Evolutionary conservation across 345 rosid species (phyloP), one percentile per base, ranked within the genome.

Genomic region (Citrus australasica): DNA sequence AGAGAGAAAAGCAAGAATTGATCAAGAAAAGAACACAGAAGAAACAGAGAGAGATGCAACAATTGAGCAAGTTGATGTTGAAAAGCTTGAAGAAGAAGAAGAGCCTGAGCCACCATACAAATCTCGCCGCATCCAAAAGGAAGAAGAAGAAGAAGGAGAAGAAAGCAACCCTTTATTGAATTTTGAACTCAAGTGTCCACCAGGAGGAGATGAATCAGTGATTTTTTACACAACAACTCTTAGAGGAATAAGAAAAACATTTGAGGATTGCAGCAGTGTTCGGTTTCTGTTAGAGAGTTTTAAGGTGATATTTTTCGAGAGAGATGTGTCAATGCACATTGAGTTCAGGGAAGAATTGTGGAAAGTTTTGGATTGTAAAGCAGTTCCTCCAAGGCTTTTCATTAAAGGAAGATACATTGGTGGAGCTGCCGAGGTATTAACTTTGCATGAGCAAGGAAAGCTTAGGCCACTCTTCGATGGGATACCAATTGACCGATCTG

Each of bases 221-320:
- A 80, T 94, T 21, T 83, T 96, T 75, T 94, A 94, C 89, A 88
- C 97, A 21, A 94, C 98, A 62, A 87, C 89, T 63, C 86, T 96
- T 0, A 82, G 92, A 59, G 93, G 97, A 69, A 92, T 96, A 78
- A 83, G 97, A 46, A 96, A 94, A 79, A 96, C 99, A 4, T 96
- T 96, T 51, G 95, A 96, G 71, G 97, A 92, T 40, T 96, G 99
- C 19, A 87, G 81, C 40, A 83, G 82, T 28, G 82, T 94, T 53
- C 87, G 93, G 9, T 96, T 91, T 67, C 83, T 96, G 1, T 82
- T 94, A 14, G 90, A 90, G 77, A 94, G 89, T 74, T 96, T 94
- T 40, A 83, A 83, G 32, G 89, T 92, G 8, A 35, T 55, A 27
- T 96, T 85, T 83, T 80, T 63, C 42, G 98, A 94, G 87, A 84